phyloP scores from a whole-genome alignment of 257 asterid species.

The Gentiana dahurica region DNA sequence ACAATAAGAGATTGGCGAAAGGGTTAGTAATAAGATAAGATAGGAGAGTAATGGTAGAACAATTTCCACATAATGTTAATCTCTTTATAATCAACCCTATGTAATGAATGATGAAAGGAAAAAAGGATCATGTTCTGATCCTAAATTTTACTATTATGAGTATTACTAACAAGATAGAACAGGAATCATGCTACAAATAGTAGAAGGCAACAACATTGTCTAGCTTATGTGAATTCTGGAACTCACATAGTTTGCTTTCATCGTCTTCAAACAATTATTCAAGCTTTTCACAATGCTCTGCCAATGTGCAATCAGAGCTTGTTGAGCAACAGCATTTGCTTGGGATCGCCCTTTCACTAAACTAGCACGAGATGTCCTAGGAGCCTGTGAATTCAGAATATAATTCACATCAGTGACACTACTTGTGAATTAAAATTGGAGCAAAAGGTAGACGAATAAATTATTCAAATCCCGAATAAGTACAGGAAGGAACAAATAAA shows the following conservation, averaged over 20 bases:
- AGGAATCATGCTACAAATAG: too few species aligned
- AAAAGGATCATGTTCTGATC: too few species aligned
- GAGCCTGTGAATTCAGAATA: conserved; percentile 52
- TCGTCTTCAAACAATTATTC: conserved; percentile 66
- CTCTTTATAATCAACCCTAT: too few species aligned
- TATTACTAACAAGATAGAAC: too few species aligned
- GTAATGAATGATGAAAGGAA: too few species aligned
- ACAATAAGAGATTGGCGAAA: too few species aligned
- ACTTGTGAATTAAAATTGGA: conserved; percentile 1
- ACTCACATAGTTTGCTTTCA: conserved; percentile 87
- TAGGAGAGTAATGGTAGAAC: too few species aligned
- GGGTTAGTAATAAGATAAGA: too few species aligned
- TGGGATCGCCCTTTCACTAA: conserved; percentile 88
- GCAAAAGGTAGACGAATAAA: not conserved
- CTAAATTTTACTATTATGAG: too few species aligned
- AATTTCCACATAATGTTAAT: too few species aligned
- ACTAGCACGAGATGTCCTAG: conserved; percentile 91
- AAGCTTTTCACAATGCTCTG: conserved; percentile 92
- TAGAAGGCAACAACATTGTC: conserved; percentile 6
- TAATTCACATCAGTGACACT: not conserved
- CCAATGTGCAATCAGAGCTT: conserved; percentile 97
- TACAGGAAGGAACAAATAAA: not conserved
- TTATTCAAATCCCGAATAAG: not conserved
- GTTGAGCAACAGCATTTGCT: conserved; percentile 93
- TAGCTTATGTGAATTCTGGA: conserved; percentile 2